These are phyloP conservation scores for Escovopsis sp. DNA, from an alignment of 2,329 filamentous ascomycete genomes.

Conservation along the genomic window DNA sequence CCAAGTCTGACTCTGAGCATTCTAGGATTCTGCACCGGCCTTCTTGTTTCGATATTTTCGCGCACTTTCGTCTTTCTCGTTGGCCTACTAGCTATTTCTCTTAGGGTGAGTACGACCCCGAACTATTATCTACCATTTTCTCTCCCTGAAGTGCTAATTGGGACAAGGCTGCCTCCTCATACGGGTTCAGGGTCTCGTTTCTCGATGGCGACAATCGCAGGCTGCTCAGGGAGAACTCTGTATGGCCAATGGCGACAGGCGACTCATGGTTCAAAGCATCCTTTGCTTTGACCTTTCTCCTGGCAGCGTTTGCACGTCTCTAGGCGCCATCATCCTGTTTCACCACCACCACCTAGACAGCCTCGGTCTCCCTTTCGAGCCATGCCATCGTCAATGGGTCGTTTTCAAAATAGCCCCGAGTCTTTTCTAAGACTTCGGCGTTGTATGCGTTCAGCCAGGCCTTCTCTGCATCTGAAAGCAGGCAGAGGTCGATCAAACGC, in stretches of 20 bases:
- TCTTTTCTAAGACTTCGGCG: constrained; percentile 67
- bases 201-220: constrained; percentile 23
- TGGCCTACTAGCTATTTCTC: constrained; percentile 46
- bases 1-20: not conserved
- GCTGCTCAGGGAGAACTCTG: constrained; percentile 20
- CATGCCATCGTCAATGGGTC: constrained; percentile 61
- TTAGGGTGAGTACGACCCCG: constrained; percentile 37
- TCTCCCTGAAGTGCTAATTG: constrained; percentile 6
- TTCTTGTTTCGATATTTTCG: constrained; percentile 57
- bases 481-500: constrained; percentile 62
- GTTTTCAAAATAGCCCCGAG: constrained; percentile 56
- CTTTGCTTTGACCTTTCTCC: constrained; percentile 58
- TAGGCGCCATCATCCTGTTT: constrained; percentile 13
- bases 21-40: constrained; percentile 45
- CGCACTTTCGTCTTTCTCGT: constrained; percentile 53
- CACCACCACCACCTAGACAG: constrained; percentile 26
- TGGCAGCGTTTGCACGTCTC: constrained; percentile 39
- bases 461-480: constrained; percentile 63
- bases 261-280: constrained; percentile 52
- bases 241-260: constrained; percentile 36
- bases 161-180: constrained; percentile 27
- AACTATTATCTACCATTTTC: not conserved
- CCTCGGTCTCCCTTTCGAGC: constrained; percentile 75
- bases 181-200: constrained; percentile 26
- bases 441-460: constrained; percentile 83